Evolutionary conservation across 768 basidiomycete genomes (phyloP).

Genomic region (Rhizopogon vesiculosus): DNA sequence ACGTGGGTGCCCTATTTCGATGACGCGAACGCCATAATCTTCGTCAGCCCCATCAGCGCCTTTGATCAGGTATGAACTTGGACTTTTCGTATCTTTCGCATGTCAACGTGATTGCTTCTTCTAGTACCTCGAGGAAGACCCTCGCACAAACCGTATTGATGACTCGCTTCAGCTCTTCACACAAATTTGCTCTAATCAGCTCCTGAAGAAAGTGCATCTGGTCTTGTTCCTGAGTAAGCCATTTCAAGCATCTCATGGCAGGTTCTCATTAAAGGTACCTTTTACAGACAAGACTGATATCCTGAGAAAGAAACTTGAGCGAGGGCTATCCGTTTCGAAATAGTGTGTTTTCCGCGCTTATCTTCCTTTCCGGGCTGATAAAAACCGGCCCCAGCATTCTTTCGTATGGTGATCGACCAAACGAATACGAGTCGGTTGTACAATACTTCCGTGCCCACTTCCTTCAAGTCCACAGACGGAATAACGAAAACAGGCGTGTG

Average conservation of each 20-base stretch:
- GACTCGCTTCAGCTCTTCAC: conserved; percentile 88
- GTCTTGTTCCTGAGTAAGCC: conserved; percentile 55
- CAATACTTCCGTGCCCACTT: conserved; percentile 89
- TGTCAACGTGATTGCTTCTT: not conserved
- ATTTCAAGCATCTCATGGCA: not conserved
- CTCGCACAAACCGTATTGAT: conserved; percentile 79
- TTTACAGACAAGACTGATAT: conserved; percentile 72
- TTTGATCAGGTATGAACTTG: conserved; percentile 58
- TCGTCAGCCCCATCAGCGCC: conserved; percentile 74
- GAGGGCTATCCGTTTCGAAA: conserved; percentile 68
- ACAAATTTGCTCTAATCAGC: conserved; percentile 75
- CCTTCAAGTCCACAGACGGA: conserved; percentile 70
- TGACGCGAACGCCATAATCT: conserved; percentile 77
- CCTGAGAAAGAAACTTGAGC: conserved; percentile 63
- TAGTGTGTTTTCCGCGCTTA: conserved; percentile 42
- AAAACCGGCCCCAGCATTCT: conserved; percentile 51
- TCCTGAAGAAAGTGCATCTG: conserved; percentile 66
- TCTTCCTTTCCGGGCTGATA: conserved; percentile 7
- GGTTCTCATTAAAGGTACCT: not conserved
- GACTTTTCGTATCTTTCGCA: not conserved
- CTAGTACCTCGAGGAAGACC: conserved; percentile 85
- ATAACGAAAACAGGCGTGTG: conserved; percentile 77
- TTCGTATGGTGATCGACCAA: conserved; percentile 75
- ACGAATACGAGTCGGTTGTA: conserved; percentile 76
- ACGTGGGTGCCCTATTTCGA: conserved; percentile 68